Evolutionary conservation across 257 asterid species (phyloP).

Genomic region (Petunia axillaris): DNA sequence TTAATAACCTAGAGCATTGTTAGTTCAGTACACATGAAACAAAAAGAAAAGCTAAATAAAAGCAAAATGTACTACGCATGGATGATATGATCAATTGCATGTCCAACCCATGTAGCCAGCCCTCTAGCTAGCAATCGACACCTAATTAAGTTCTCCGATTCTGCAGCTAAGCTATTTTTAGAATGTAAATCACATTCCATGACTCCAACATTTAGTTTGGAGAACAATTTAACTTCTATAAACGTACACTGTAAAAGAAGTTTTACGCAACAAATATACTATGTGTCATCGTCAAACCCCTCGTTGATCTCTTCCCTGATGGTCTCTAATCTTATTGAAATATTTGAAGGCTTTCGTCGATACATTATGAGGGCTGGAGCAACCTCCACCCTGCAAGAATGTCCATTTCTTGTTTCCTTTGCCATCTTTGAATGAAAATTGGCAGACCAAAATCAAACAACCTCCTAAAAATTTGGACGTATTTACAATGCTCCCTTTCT

Average conservation of each 20-base stretch:
- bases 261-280: neutral
- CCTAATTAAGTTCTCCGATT: neutral
- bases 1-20: too few species aligned
- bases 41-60: too few species aligned
- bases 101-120: neutral
- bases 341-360: neutral
- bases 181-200: too few species aligned
- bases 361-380: constrained; percentile 6
- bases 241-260: neutral
- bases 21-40: too few species aligned
- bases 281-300: neutral
- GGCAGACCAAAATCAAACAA: neutral
- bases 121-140: neutral
- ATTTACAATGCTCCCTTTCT: neutral
- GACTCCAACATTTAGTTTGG: too few species aligned
- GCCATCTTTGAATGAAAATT: constrained; percentile 11
- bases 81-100: neutral
- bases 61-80: neutral
- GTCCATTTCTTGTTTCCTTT: constrained; percentile 16
- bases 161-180: too few species aligned
- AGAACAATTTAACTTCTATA: neutral
- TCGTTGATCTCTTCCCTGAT: constrained; percentile 23
- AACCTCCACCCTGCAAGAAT: neutral
- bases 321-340: neutral
- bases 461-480: neutral